Evolutionary conservation across 495 filamentous ascomycete species (phyloP).

Genomic region (Lepidopterella palustris): DNA sequence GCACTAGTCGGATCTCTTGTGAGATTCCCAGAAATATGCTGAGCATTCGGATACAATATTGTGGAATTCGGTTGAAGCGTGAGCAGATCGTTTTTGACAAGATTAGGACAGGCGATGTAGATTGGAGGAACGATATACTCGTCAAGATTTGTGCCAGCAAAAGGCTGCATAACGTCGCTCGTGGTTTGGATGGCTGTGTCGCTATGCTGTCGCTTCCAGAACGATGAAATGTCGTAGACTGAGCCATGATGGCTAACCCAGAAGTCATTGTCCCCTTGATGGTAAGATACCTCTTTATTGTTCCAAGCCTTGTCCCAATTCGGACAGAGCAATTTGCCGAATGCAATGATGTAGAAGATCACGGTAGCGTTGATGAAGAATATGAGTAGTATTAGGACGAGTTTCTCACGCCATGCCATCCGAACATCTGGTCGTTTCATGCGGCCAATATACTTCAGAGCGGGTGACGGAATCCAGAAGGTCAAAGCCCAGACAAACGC

Average conservation of each 20-base stretch:
- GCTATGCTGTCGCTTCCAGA: slow-evolving; percentile 78
- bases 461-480: slow-evolving; percentile 90
- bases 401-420: slow-evolving; percentile 94
- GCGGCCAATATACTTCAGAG: slow-evolving; percentile 71
- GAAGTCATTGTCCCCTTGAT: slow-evolving; percentile 68
- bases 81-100: slow-evolving; percentile 52
- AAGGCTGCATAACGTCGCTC: slow-evolving; percentile 60
- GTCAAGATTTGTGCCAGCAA: slow-evolving; percentile 72
- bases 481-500: slow-evolving; percentile 76
- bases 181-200: slow-evolving; percentile 56
- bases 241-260: slow-evolving; percentile 83
- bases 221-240: slow-evolving; percentile 89
- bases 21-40: slow-evolving; percentile 61
- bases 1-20: slow-evolving; percentile 48
- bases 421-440: slow-evolving; percentile 98
- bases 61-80: slow-evolving; percentile 59
- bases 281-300: slow-evolving; percentile 59
- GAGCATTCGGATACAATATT: slow-evolving; percentile 40
- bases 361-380: slow-evolving; percentile 74
- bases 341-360: slow-evolving; percentile 87
- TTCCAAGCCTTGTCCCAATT: slow-evolving; percentile 90
- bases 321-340: slow-evolving; percentile 80
- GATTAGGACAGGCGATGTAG: slow-evolving; percentile 59
- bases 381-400: slow-evolving; percentile 76
- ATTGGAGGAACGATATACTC: slow-evolving; percentile 81